Percentiles rank a stretch among this genome's conserved stretches.
Evolutionary conservation across 2,329 filamentous ascomycete genomes (phyloP).

Genomic region (Verticillium nubilum): DNA sequence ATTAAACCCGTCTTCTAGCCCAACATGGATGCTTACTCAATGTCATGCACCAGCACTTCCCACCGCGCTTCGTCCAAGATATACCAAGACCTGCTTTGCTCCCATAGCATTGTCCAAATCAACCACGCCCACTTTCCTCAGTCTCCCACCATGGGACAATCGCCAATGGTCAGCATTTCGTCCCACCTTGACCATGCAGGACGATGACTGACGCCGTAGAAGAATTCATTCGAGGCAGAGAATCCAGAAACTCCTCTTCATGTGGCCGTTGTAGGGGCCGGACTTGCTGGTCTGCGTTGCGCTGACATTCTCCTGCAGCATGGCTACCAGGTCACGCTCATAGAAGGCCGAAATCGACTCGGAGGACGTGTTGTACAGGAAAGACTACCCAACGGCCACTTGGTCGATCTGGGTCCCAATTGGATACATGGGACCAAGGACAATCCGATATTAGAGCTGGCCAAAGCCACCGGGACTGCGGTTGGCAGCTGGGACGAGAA

Average conservation of each 20-base stretch:
- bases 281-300: conserved; percentile 65
- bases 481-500: conserved; percentile 43
- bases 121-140: conserved; percentile 16
- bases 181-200: no score
- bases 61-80: conserved; percentile 39
- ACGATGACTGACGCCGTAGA: conserved; percentile 1
- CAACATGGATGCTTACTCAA: conserved; percentile 46
- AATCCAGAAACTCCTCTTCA: conserved; percentile 35
- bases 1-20: background rate
- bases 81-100: conserved; percentile 42
- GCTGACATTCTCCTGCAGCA: conserved; percentile 61
- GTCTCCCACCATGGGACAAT: conserved; percentile 23
- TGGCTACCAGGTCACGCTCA: conserved; percentile 61
- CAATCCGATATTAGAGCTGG: conserved; percentile 66
- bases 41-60: conserved; percentile 39
- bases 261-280: conserved; percentile 64
- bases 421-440: conserved; percentile 72
- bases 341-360: conserved; percentile 62
- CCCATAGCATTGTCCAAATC: conserved; percentile 26
- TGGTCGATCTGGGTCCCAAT: conserved; percentile 64
- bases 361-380: conserved; percentile 59
- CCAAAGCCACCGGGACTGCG: conserved; percentile 51
- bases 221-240: background rate
- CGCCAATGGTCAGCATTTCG: conserved; percentile 26
- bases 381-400: conserved; percentile 38